Percentiles rank a stretch among this genome's conserved stretches.
Conservation (phyloP, 2,329 filamentous ascomycete genomes). For the Mycosphaerella arachidis region DNA sequence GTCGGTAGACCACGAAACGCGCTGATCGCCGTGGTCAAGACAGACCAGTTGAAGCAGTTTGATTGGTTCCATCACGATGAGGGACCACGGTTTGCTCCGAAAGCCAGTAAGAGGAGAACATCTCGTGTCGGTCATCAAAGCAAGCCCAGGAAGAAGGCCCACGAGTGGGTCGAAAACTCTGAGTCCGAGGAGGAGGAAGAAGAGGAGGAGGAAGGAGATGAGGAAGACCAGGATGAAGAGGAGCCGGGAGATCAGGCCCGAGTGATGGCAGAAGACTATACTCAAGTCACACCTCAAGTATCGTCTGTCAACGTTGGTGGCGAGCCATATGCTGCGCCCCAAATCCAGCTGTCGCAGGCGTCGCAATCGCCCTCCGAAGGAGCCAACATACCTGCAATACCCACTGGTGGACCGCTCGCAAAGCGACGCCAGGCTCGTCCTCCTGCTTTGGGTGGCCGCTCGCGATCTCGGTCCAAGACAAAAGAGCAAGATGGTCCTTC, state of each 20-base stretch:
- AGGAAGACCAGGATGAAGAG: not conserved
- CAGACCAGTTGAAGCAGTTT: conserved; percentile 31
- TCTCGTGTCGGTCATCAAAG: conserved; percentile 1
- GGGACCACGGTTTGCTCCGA: conserved; percentile 10
- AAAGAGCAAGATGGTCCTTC: not conserved
- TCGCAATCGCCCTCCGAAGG: not conserved
- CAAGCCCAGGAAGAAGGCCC: not conserved
- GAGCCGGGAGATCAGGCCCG: not conserved
- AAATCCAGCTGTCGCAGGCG: not conserved
- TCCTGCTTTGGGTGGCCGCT: not conserved
- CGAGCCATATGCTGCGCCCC: not conserved
- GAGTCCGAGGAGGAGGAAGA: conserved; percentile 9
- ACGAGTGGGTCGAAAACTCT: conserved; percentile 4
- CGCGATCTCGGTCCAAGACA: not conserved
- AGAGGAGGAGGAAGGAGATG: not conserved
- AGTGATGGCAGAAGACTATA: not conserved
- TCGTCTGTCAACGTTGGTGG: not conserved
- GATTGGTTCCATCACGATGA: conserved; percentile 32
- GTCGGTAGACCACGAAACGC: conserved; percentile 41
- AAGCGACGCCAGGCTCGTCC: not conserved
- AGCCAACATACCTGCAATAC: not conserved
- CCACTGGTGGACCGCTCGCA: not conserved
- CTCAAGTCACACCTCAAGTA: not conserved
- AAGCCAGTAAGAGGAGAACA: conserved; percentile 10
- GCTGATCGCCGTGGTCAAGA: conserved; percentile 42